Evolutionary conservation across 768 basidiomycete species (phyloP).

Genomic region (Chlorophyllum brunneum): DNA sequence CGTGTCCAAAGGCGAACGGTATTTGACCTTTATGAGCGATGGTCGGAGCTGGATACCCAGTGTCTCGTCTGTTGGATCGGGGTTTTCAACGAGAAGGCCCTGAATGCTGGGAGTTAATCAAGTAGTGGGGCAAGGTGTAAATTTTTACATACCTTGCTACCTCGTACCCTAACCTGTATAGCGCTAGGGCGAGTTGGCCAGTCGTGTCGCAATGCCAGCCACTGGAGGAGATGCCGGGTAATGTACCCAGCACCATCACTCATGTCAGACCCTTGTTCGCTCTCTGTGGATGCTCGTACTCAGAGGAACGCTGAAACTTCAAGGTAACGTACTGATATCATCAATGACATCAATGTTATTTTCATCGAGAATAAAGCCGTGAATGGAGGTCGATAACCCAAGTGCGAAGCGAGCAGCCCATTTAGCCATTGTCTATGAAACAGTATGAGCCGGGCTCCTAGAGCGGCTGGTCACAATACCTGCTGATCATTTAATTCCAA

Average conservation of each 20-base stretch:
- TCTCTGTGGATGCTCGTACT: slow-evolving; percentile 11
- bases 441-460: too few species aligned
- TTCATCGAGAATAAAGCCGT: slow-evolving; percentile 40
- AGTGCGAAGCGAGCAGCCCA: slow-evolving; percentile 62
- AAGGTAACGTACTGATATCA: slow-evolving; percentile 44
- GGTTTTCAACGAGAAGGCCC: slow-evolving; percentile 39
- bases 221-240: slow-evolving; percentile 32
- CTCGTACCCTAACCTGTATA: slow-evolving; percentile 46
- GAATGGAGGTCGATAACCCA: slow-evolving; percentile 61
- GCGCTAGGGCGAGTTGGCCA: slow-evolving; percentile 41
- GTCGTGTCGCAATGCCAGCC: slow-evolving; percentile 28
- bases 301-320: not conserved
- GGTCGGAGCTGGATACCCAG: slow-evolving; percentile 29
- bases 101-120: slow-evolving; percentile 12
- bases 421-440: slow-evolving; percentile 55
- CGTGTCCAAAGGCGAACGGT: slow-evolving; percentile 31
- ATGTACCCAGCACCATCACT: slow-evolving; percentile 54
- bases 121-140: not conserved
- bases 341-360: slow-evolving; percentile 33
- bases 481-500: slow-evolving; percentile 43
- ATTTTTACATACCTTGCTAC: slow-evolving; percentile 37
- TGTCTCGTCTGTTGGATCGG: slow-evolving; percentile 20
- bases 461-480: too few species aligned
- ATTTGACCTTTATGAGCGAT: slow-evolving; percentile 46
- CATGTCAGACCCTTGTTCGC: slow-evolving; percentile 38